Evolutionary conservation across 345 rosid species (phyloP), one percentile per base, ranked within the genome.

Genomic region (Eucalyptus tenuipes): DNA sequence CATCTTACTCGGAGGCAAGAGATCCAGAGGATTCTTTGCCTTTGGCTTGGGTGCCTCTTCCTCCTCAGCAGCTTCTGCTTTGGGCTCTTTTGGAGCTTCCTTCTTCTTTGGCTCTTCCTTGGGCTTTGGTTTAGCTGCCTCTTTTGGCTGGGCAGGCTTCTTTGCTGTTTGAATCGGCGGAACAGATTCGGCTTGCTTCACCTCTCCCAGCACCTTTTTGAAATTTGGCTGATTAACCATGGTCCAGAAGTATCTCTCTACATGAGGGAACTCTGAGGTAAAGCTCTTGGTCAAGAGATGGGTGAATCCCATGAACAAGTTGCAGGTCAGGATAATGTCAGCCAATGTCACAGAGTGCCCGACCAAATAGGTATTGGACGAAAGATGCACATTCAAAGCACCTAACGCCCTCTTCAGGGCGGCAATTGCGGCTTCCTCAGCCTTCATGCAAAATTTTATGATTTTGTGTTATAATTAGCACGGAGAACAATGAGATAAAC

Each of bases 231-330:
- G 99, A 93, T 98, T 98, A 52, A 94, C 92, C 96, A 96, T 47
- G 25, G 99, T 98, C 99, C 99, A 98, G 90, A 97, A 98, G 95
- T 97, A 96, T 90, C 99, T 93, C 95, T 98, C 99, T 29, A 98
- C 98, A 47, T 98, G 99, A 80, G 99, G 99, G 93, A 96, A 98
- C 88, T 92, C 97, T 5, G 96, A 94, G 89, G 98, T 95, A 89
- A 98, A 96, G 92, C 90, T 93, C 94, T 96, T 97, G 33, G 96
- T 94, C 97, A 98, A 88, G 86, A 95, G 71, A 5, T 29, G 86
- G 20, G 42, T 9, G 88, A 95, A 93, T 87, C 99, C 99, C 15
- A 87, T 0, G 86, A 86, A 89, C 88, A 98, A 93, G 92, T 96
- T 97, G 95, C 99, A 97, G 87, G 93, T 94, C 91, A 93, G 87